Evolutionary conservation across 2,329 filamentous ascomycete genomes (phyloP).

Genomic region (Phialophora macrospora): DNA sequence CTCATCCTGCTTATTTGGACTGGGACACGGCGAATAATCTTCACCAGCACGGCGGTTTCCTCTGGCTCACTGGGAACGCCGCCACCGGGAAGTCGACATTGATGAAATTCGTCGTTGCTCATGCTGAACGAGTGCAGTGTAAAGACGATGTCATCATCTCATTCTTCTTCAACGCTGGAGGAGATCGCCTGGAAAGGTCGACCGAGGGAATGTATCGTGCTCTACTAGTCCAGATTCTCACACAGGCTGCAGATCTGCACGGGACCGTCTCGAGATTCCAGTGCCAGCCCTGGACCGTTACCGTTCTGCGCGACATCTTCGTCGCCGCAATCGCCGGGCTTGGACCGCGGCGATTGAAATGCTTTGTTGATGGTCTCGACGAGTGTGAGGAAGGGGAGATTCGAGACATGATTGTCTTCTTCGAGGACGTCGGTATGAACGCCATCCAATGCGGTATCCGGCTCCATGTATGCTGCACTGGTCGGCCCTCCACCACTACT

Average conservation of each 20-base stretch:
- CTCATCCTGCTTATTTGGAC: neutral
- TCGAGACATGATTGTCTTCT: neutral
- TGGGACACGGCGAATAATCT: conserved; percentile 4
- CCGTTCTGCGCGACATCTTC: conserved; percentile 42
- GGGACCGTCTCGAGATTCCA: conserved; percentile 37
- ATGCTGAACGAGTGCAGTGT: conserved; percentile 31
- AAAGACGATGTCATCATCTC: conserved; percentile 43
- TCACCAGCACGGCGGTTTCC: conserved; percentile 40
- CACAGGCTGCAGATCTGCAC: conserved; percentile 44
- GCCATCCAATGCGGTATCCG: neutral
- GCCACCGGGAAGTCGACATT: conserved; percentile 53
- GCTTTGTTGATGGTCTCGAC: conserved; percentile 55
- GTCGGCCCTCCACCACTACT: neutral
- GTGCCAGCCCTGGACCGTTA: conserved; percentile 34
- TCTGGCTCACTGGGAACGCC: conserved; percentile 50
- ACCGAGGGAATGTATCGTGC: conserved; percentile 58
- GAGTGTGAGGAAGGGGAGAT: conserved; percentile 45
- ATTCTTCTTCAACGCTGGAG: conserved; percentile 59
- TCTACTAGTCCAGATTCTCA: conserved; percentile 55
- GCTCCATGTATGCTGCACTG: neutral
- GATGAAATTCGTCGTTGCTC: conserved; percentile 50
- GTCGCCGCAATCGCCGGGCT: conserved; percentile 40
- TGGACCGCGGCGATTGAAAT: conserved; percentile 39
- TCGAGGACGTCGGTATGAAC: neutral
- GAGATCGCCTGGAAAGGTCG: conserved; percentile 52